Conservation (phyloP, 2,329 filamentous ascomycete genomes). For the Epichloe scottii region DNA sequence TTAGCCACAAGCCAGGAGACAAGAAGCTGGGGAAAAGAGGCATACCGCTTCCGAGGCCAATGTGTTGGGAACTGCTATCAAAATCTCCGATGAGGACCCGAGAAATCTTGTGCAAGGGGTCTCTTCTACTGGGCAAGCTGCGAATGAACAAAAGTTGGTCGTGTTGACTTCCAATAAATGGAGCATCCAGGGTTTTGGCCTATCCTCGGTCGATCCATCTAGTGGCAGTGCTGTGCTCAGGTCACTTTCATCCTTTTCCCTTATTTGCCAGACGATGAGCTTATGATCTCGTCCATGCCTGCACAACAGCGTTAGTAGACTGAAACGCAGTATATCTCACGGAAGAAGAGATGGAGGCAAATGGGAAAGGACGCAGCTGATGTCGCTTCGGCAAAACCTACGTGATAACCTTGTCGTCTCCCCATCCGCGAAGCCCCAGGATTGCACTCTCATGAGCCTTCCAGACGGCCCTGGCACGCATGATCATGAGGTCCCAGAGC, state of each 20-base stretch:
- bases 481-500: constrained; percentile 71
- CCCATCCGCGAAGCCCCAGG: constrained; percentile 62
- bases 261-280: constrained; percentile 72
- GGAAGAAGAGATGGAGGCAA: neutral
- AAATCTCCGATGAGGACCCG: constrained; percentile 28
- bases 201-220: constrained; percentile 38
- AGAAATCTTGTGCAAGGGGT: constrained; percentile 10
- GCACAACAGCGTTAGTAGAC: neutral
- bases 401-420: constrained; percentile 66
- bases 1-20: neutral
- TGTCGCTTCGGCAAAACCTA: constrained; percentile 33
- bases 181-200: constrained; percentile 68
- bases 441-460: constrained; percentile 68
- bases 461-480: constrained; percentile 77
- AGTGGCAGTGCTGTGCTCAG: constrained; percentile 62
- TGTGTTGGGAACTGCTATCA: constrained; percentile 73
- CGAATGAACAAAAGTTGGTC: constrained; percentile 88
- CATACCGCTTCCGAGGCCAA: constrained; percentile 56
- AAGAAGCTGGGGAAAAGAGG: neutral
- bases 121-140: constrained; percentile 36
- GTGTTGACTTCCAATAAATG: constrained; percentile 79
- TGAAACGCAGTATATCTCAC: neutral
- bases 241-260: constrained; percentile 42
- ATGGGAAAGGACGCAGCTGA: neutral
- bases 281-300: constrained; percentile 88